A percentile compares a stretch with the other conserved stretches of the same genome.
These are phyloP conservation scores for Salix dunnii DNA, from an alignment of 345 rosid species.

Conservation along the genomic window DNA sequence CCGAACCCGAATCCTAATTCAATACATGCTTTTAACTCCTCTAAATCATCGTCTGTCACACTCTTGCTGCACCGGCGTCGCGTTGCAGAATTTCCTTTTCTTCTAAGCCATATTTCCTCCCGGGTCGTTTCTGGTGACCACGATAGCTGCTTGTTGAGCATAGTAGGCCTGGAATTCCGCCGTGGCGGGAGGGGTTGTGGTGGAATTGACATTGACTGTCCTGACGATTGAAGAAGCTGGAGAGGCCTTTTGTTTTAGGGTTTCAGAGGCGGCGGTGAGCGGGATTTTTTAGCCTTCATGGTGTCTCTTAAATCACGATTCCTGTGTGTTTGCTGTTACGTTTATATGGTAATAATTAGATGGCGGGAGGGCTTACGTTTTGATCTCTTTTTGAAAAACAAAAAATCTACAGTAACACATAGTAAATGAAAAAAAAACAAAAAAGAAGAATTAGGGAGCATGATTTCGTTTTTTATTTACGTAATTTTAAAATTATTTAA, in stretches of 20 bases:
- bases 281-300: neutral
- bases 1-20: constrained; percentile 84
- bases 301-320: neutral
- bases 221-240: too few species aligned
- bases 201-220: too few species aligned
- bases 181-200: neutral
- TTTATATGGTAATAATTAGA: neutral
- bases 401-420: too few species aligned
- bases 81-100: constrained; percentile 27
- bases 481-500: too few species aligned
- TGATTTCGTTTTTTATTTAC: too few species aligned
- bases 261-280: too few species aligned
- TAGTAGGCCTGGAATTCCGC: constrained; percentile 12
- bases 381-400: too few species aligned
- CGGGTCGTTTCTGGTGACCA: constrained; percentile 78
- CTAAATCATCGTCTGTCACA: constrained; percentile 73
- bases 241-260: too few species aligned
- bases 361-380: neutral
- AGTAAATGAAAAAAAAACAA: too few species aligned
- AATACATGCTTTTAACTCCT: constrained; percentile 77
- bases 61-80: constrained; percentile 41
- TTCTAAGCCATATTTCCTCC: constrained; percentile 72
- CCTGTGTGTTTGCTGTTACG: too few species aligned
- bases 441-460: too few species aligned
- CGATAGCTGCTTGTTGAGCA: constrained; percentile 55